phyloP scores from a whole-genome alignment of 2,329 filamentous ascomycete genomes.

The Hyphodiscus sp. region DNA sequence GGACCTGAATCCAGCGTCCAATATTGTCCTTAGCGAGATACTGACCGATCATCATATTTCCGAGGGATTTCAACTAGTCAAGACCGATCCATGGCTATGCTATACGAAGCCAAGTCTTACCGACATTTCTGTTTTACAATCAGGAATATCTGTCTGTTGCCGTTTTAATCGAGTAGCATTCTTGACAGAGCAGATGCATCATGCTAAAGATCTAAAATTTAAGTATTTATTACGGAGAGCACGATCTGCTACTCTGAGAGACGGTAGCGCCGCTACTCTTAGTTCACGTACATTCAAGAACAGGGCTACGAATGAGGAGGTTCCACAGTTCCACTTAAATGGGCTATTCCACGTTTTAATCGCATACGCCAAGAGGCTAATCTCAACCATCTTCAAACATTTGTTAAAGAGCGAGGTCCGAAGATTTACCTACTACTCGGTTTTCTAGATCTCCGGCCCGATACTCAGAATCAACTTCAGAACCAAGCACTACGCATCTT shows the following conservation, averaged over 20 bases:
- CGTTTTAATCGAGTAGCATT: conserved; percentile 1
- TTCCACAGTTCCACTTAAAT: not conserved
- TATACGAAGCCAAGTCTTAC: conserved; percentile 6
- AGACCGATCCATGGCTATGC: conserved; percentile 3
- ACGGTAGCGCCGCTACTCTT: not conserved
- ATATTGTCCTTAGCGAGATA: conserved; percentile 4
- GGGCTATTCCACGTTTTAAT: not conserved
- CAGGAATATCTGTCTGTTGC: not conserved
- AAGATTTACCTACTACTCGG: too few relatives aligned
- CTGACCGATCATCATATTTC: conserved; percentile 3
- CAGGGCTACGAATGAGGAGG: not conserved
- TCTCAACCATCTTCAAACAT: not conserved
- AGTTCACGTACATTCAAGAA: not conserved
- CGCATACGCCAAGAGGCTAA: not conserved
- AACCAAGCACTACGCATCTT: too few relatives aligned
- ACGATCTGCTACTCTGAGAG: not conserved
- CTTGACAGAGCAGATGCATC: not conserved
- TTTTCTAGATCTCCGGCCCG: too few relatives aligned
- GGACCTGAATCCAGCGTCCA: conserved; percentile 5
- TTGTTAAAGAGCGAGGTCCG: too few relatives aligned
- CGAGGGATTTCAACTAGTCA: conserved; percentile 6
- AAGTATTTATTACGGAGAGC: not conserved
- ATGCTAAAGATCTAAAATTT: not conserved
- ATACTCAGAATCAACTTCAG: too few relatives aligned
- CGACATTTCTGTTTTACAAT: conserved; percentile 1